A percentile compares a stretch with the other conserved stretches of the same genome.
Evolutionary conservation across 2,329 filamentous ascomycete genomes (phyloP).

Genomic region (Fusarium brevicatenulatum): DNA sequence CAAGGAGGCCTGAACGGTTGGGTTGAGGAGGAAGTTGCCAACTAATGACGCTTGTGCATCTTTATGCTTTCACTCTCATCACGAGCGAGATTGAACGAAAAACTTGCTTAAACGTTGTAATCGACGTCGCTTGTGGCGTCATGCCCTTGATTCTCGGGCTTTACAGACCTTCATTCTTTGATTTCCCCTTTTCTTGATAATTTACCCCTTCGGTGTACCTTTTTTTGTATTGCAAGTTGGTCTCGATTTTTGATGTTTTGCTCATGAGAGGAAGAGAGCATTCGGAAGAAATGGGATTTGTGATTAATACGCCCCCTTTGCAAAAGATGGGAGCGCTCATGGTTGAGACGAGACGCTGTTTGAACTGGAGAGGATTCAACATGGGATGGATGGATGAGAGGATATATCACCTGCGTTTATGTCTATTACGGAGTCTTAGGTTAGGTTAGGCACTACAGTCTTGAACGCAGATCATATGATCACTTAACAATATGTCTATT

Average conservation of each 20-base stretch:
- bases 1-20: conserved; percentile 73
- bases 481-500: conserved; percentile 1
- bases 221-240: conserved; percentile 38
- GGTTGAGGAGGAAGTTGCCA: conserved; percentile 73
- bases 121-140: conserved; percentile 46
- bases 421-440: conserved; percentile 43
- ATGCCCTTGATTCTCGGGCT: conserved; percentile 41
- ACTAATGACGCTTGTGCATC: conserved; percentile 53
- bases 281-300: conserved; percentile 23
- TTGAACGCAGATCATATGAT: conserved; percentile 44
- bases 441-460: conserved; percentile 40
- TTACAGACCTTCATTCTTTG: conserved; percentile 44
- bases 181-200: conserved; percentile 48
- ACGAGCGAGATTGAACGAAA: conserved; percentile 42
- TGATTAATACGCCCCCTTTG: conserved; percentile 36
- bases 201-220: conserved; percentile 48
- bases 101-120: conserved; percentile 57
- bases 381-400: conserved; percentile 32
- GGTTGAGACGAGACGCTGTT: conserved; percentile 36
- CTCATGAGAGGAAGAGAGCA: conserved; percentile 26
- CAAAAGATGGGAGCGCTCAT: conserved; percentile 30
- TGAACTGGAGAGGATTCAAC: conserved; percentile 20
- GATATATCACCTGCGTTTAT: conserved; percentile 44
- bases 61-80: conserved; percentile 39
- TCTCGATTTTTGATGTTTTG: conserved; percentile 32